Evolutionary conservation across 2,329 filamentous ascomycete genomes (phyloP), one percentile per base, ranked within the genome.

Genomic region (Monilinia fructigena): DNA sequence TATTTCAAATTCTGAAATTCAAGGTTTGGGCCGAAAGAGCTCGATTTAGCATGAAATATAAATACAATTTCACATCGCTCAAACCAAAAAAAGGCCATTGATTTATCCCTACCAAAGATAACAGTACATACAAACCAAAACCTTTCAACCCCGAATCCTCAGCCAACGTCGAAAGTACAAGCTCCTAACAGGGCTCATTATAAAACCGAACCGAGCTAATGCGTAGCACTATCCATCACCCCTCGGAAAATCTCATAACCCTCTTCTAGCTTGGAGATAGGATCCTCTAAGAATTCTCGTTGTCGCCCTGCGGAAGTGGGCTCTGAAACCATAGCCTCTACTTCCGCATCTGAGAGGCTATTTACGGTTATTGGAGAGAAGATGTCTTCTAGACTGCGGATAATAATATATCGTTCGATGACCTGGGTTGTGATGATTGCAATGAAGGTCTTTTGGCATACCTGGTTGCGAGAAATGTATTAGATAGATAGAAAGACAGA

Each of bases 381-480:
- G 35, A 67, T 67, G 14, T 55, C 58, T 54, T 69, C 66, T 14
- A 69, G 28, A n/a, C 48, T 54, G 6, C 55, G 47, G 4, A 68
- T 53, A 52, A 68, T 53, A 52, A 68, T 68, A 50, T 68, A 55
- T 28, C 64, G 56, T 52, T 68, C 64, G 26, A 77, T 71, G 23
- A 77, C 74, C 62, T 77, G 75, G 0, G 68, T 74, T 0, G 75
- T 76, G 18, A 77, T 64, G 58, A 77, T 76, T 2, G 73, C 74
- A 2, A 77, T 65, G 60, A 77, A 77, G 1, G 67, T 73, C 60
- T 77, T 76, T 54, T 74, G 67, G 0, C 60, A 64, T 11, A 77
- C 75, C 76, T 76, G 42, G 26, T 52, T 23, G n/a, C 26, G 48
- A 48, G 16, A 54, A 26, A 54, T 10, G 14, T 53, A 20, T 40